Conservation (phyloP, 192 early-diverging fungal genomes). For the Umbelopsis vinacea region DNA sequence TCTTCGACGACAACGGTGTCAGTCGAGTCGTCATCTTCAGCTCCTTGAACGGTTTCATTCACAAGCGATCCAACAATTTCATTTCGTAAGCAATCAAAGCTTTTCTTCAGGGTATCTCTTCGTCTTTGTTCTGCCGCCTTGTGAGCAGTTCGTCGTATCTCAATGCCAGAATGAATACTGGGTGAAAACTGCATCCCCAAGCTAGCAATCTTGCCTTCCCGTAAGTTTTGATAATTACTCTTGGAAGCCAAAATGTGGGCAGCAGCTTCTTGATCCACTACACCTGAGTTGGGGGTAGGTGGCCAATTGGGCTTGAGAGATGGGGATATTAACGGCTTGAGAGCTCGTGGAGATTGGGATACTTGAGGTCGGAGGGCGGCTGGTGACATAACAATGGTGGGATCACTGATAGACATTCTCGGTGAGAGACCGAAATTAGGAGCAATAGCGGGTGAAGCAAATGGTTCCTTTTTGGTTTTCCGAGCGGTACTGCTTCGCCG, state of each 20-base stretch:
- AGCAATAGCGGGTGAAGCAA: conserved; percentile 18
- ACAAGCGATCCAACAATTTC: conserved; percentile 72
- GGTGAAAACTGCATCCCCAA: conserved; percentile 77
- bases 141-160: conserved; percentile 83
- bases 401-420: conserved; percentile 2
- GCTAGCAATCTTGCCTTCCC: conserved; percentile 83
- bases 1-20: conserved; percentile 15
- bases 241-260: conserved; percentile 48
- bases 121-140: conserved; percentile 97
- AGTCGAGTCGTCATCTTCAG: background rate
- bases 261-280: conserved; percentile 37
- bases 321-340: conserved; percentile 52
- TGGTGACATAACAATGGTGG: conserved; percentile 23
- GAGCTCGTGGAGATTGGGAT: conserved; percentile 36
- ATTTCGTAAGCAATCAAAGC: conserved; percentile 79
- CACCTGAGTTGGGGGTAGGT: conserved; percentile 10
- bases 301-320: conserved; percentile 52
- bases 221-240: conserved; percentile 82
- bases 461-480: background rate
- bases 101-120: conserved; percentile 88
- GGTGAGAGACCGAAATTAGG: conserved; percentile 12
- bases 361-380: conserved; percentile 32
- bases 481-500: conserved; percentile 2
- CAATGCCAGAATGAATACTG: conserved; percentile 79
- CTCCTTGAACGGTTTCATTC: conserved; percentile 8